Percentiles rank a stretch among this genome's conserved stretches.
Conservation (phyloP, 176 grass and related monocot genomes). For the Oryza coarctata region DNA sequence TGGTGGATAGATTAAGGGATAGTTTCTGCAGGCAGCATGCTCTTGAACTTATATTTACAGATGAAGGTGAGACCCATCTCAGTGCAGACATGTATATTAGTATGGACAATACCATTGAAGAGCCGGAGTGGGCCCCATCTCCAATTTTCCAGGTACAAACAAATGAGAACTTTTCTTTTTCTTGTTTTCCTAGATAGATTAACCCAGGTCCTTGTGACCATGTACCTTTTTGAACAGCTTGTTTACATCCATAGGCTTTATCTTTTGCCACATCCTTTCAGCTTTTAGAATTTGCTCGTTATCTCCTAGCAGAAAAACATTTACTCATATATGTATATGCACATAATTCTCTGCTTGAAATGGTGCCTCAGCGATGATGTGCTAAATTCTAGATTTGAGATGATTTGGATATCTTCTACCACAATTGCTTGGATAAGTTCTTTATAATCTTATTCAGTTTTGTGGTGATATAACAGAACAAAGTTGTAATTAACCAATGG, state of each 20-base stretch:
- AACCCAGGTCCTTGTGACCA: not conserved
- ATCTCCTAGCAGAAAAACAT: not conserved
- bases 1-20: conserved; percentile 81
- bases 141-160: conserved; percentile 81
- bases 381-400: not conserved
- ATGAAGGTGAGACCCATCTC: conserved; percentile 79
- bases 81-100: conserved; percentile 89
- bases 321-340: not conserved
- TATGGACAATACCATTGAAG: conserved; percentile 72
- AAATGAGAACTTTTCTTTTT: conserved; percentile 14
- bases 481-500: not conserved
- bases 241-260: conserved; percentile 11
- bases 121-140: conserved; percentile 84
- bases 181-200: not conserved
- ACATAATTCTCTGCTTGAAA: not conserved
- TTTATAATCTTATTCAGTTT: not conserved
- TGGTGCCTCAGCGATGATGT: not conserved
- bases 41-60: conserved; percentile 97
- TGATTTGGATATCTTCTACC: conserved; percentile 9
- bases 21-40: conserved; percentile 91
- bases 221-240: not conserved
- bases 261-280: conserved; percentile 1
- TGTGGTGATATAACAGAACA: not conserved
- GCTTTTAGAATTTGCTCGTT: not conserved
- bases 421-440: not conserved